Evolutionary conservation across 177 flowering plant genomes (phyloP).

Genomic region (Vitis hybrid): DNA sequence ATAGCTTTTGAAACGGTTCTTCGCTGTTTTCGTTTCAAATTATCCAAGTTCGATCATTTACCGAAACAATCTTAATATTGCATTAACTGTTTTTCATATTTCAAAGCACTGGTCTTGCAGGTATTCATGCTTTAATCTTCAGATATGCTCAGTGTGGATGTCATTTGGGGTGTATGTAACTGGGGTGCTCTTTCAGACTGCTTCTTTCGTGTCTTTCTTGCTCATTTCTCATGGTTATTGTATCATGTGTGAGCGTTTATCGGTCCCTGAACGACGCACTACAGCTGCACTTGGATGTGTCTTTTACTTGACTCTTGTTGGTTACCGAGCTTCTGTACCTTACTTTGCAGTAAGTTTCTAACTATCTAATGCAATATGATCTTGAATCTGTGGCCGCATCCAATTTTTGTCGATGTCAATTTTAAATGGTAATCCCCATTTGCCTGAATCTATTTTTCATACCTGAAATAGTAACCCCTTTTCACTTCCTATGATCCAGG

Average conservation of each 20-base stretch:
- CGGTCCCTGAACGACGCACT: constrained; percentile 68
- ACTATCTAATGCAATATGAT: not conserved
- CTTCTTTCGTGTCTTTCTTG: constrained; percentile 74
- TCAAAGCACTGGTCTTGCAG: constrained; percentile 37
- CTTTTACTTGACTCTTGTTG: constrained; percentile 82
- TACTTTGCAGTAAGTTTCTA: constrained; percentile 72
- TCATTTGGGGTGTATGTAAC: constrained; percentile 90
- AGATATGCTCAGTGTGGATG: constrained; percentile 91
- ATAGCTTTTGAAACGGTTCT: no score
- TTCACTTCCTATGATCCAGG: constrained; percentile 40
- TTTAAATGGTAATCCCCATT: no score
- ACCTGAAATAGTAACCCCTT: constrained; percentile 14
- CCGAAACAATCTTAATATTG: not conserved
- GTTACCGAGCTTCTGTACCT: constrained; percentile 85
- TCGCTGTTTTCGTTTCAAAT: no score
- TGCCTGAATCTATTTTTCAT: not conserved
- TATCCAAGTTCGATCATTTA: no score
- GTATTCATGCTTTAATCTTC: constrained; percentile 76
- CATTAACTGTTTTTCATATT: not conserved
- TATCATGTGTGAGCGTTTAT: constrained; percentile 84
- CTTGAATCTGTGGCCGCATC: not conserved
- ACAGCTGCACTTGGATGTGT: constrained; percentile 78
- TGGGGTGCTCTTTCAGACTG: constrained; percentile 86
- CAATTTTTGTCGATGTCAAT: not conserved
- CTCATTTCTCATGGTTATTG: constrained; percentile 91